Evolutionary conservation across 1,284 basidiomycete genomes (phyloP).

Genomic region (Rhizopogon hawkerae): DNA sequence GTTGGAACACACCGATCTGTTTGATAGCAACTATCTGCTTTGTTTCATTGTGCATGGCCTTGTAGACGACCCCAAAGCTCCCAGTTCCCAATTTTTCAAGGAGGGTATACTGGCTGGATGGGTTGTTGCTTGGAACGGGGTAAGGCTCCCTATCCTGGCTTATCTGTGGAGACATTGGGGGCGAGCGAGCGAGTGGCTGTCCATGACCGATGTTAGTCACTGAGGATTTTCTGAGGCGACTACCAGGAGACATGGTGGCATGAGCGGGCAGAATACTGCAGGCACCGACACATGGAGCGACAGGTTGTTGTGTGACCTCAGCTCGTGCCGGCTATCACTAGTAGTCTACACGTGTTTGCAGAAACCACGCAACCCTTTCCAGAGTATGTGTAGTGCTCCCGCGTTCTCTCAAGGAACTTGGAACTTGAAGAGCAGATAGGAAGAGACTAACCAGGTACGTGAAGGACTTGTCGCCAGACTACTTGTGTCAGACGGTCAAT

Average conservation of each 20-base stretch:
- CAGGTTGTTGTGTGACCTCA: conserved; percentile 7
- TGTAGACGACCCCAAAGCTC: conserved; percentile 95
- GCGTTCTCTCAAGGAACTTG: neutral
- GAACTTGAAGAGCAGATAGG: neutral
- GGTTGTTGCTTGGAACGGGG: conserved; percentile 67
- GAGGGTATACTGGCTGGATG: conserved; percentile 83
- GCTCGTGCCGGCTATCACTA: conserved; percentile 12
- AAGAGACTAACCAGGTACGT: neutral
- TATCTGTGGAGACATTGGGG: conserved; percentile 40
- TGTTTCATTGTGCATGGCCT: conserved; percentile 90
- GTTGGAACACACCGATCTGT: conserved; percentile 71
- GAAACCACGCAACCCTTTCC: neutral
- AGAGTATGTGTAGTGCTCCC: neutral
- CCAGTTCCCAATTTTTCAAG: conserved; percentile 97
- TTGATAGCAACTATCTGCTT: conserved; percentile 96
- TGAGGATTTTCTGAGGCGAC: conserved; percentile 37
- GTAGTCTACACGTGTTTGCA: conserved; percentile 22
- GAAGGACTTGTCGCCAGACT: neutral
- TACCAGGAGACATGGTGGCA: conserved; percentile 37
- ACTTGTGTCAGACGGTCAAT: neutral
- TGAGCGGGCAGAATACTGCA: conserved; percentile 10
- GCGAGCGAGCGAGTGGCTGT: conserved; percentile 40
- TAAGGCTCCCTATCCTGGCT: conserved; percentile 45
- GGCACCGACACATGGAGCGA: conserved; percentile 21
- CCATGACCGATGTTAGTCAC: conserved; percentile 32